phyloP scores from a whole-genome alignment of 768 basidiomycete species.

The Cantharellus anzutake region DNA sequence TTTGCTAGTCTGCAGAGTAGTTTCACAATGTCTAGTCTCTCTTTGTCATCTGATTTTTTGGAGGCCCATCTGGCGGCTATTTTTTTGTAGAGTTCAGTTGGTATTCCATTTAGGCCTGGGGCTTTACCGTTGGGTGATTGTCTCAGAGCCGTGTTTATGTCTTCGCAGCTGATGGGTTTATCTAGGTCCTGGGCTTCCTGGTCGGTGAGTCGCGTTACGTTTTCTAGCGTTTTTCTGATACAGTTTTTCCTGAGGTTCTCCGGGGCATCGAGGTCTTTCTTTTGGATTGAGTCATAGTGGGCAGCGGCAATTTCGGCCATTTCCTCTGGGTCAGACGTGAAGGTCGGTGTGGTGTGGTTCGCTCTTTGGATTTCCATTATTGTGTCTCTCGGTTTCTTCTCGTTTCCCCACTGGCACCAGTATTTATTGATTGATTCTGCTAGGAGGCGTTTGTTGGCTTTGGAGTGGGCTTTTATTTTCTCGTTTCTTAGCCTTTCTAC shows the following conservation, averaged over 20 bases:
- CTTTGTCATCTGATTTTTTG: background rate
- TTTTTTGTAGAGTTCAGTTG: constrained; percentile 1
- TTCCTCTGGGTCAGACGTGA: too few species aligned
- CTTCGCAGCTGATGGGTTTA: too few species aligned
- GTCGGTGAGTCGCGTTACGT: too few species aligned
- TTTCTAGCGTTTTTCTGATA: too few species aligned
- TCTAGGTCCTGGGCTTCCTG: too few species aligned
- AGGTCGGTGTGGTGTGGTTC: too few species aligned
- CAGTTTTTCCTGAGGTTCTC: too few species aligned
- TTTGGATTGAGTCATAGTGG: too few species aligned
- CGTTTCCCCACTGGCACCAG: background rate
- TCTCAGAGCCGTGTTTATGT: background rate
- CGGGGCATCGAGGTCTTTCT: too few species aligned
- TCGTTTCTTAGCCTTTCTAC: background rate
- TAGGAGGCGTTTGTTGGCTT: background rate
- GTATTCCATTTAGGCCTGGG: constrained; percentile 1
- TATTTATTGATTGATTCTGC: background rate
- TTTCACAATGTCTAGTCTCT: background rate
- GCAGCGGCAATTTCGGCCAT: too few species aligned
- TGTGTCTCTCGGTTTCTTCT: background rate
- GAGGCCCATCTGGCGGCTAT: background rate
- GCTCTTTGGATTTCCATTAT: background rate
- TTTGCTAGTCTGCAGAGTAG: background rate
- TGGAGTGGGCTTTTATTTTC: background rate
- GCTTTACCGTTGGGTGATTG: background rate